These are phyloP conservation scores for Boletus semigastroideus DNA, from an alignment of 1,284 basidiomycete species.

Conservation along the genomic window DNA sequence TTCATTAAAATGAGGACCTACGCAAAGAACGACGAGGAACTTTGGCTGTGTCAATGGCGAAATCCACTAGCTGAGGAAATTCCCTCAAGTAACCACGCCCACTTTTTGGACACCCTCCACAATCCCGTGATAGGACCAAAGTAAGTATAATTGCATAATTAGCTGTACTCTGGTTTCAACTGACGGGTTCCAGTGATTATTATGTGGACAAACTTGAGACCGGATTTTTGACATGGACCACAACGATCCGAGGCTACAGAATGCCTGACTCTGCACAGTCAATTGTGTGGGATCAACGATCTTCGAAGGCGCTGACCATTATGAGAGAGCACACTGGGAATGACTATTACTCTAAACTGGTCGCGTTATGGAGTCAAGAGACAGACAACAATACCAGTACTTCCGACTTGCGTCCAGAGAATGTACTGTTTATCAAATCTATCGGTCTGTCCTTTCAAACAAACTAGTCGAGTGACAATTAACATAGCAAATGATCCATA, in stretches of 20 bases:
- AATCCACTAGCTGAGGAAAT: conserved; percentile 71
- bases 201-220: conserved; percentile 81
- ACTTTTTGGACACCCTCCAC: conserved; percentile 48
- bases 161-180: not conserved
- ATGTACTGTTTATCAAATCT: conserved; percentile 67
- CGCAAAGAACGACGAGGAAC: conserved; percentile 61
- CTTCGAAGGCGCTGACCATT: conserved; percentile 57
- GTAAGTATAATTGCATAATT: conserved; percentile 17
- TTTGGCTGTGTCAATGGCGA: conserved; percentile 79
- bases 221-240: conserved; percentile 87
- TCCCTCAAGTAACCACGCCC: conserved; percentile 46
- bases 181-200: conserved; percentile 37
- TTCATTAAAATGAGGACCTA: conserved; percentile 87
- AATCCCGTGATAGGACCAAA: conserved; percentile 38
- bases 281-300: conserved; percentile 67
- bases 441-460: conserved; percentile 46
- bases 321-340: conserved; percentile 53
- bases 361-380: conserved; percentile 72
- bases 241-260: conserved; percentile 69
- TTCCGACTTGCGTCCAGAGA: conserved; percentile 63
- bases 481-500: conserved; percentile 28
- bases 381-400: conserved; percentile 51
- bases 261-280: conserved; percentile 40
- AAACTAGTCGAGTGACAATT: not conserved
- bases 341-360: conserved; percentile 62